Percentiles rank a stretch among this genome's conserved stretches.
phyloP scores from a whole-genome alignment of 805 yeast genomes.

The Sugiyamaella smithiae region DNA sequence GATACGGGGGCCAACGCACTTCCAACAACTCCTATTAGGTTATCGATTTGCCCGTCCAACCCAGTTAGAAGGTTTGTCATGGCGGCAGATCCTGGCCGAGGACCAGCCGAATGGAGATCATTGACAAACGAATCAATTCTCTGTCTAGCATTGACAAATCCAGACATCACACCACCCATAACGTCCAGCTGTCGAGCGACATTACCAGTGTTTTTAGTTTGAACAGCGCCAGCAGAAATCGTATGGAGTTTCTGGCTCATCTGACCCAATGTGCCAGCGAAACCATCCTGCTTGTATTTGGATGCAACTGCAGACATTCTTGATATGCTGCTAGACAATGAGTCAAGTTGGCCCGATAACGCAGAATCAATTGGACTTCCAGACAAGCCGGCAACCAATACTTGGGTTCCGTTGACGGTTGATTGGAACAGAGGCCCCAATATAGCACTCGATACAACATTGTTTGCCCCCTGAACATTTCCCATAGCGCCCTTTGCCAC shows the following conservation, averaged over 20 bases:
- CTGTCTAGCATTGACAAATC: constrained; percentile 23
- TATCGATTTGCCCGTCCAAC: constrained; percentile 35
- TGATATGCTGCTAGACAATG: constrained; percentile 6
- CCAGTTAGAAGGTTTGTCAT: constrained; percentile 30
- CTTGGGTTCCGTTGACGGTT: constrained; percentile 8
- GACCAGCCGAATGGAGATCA: constrained; percentile 9
- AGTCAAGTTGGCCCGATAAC: neutral
- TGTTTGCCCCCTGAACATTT: constrained; percentile 4
- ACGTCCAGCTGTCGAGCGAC: constrained; percentile 10
- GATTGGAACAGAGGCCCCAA: constrained; percentile 13
- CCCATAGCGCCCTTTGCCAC: constrained; percentile 8
- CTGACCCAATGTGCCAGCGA: constrained; percentile 6
- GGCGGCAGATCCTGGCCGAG: constrained; percentile 17
- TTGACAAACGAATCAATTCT: constrained; percentile 13
- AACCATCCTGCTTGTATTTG: constrained; percentile 8
- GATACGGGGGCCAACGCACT: constrained; percentile 25
- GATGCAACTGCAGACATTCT: constrained; percentile 7
- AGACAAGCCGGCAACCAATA: constrained; percentile 4
- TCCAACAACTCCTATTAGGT: constrained; percentile 26
- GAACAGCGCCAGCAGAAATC: constrained; percentile 3
- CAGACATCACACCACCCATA: constrained; percentile 16
- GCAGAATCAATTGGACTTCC: constrained; percentile 9
- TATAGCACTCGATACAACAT: constrained; percentile 4
- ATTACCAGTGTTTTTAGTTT: neutral
- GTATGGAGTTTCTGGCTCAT: constrained; percentile 11